phyloP scores from a whole-genome alignment of 305 asterid genomes.

The Striga hermonthica region DNA sequence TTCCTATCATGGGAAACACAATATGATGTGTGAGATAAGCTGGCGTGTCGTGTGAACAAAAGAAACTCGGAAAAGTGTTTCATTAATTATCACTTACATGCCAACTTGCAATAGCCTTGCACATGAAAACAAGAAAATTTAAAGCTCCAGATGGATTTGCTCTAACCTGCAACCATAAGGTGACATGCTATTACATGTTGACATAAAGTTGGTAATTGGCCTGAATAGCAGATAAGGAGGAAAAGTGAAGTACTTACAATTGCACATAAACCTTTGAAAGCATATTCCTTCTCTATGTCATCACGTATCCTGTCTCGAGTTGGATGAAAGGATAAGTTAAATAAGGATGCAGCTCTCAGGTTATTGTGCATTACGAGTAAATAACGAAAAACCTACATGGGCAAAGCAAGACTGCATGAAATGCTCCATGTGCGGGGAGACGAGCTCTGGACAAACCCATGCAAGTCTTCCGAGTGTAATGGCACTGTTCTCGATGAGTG shows the following conservation, averaged over 20 bases:
- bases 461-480: conserved; percentile 98
- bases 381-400: conserved; percentile 57
- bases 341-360: too few relatives aligned
- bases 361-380: neutral
- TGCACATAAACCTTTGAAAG: conserved; percentile 94
- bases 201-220: conserved; percentile 9
- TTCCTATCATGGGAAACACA: conserved; percentile 47
- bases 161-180: conserved; percentile 57
- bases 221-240: conserved; percentile 23
- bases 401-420: conserved; percentile 95
- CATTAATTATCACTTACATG: conserved; percentile 52
- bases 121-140: conserved; percentile 71
- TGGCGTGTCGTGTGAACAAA: neutral
- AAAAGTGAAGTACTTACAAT: conserved; percentile 48
- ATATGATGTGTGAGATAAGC: too few relatives aligned
- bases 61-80: conserved; percentile 1
- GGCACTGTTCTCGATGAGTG: conserved; percentile 91
- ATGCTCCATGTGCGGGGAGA: conserved; percentile 98
- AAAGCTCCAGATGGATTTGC: conserved; percentile 92
- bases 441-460: conserved; percentile 96
- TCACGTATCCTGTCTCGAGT: conserved; percentile 82
- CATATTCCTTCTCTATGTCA: conserved; percentile 96
- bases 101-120: conserved; percentile 96
- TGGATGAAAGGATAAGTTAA: neutral
- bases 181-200: conserved; percentile 19